Percentiles rank a stretch among this genome's conserved stretches.
Evolutionary conservation across 1,284 basidiomycete genomes (phyloP).

Genomic region (Bjerkandera adusta): DNA sequence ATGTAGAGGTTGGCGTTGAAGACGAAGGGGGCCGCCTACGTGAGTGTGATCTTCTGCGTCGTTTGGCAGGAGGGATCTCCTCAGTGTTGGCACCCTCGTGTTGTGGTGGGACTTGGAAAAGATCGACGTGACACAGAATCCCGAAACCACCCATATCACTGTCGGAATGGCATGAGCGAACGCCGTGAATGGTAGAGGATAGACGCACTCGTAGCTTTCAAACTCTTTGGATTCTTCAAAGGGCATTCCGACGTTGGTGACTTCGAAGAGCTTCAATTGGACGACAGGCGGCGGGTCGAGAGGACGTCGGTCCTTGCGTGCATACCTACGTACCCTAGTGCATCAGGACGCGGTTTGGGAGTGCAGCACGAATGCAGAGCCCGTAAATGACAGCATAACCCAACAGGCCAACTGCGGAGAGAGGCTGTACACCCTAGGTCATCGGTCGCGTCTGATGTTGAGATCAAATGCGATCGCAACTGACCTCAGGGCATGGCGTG

Average conservation of each 20-base stretch:
- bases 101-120: slow-evolving; percentile 48
- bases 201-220: slow-evolving; percentile 36
- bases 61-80: slow-evolving; percentile 4
- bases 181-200: background rate
- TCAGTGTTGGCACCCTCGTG: slow-evolving; percentile 12
- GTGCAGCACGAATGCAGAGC: background rate
- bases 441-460: too few relatives aligned
- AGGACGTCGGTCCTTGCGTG: slow-evolving; percentile 37
- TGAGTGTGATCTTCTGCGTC: slow-evolving; percentile 11
- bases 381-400: background rate
- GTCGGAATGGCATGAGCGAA: slow-evolving; percentile 9
- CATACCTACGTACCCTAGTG: slow-evolving; percentile 28
- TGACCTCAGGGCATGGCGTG: too few relatives aligned
- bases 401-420: too few relatives aligned
- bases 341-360: background rate
- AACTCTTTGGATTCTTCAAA: slow-evolving; percentile 33
- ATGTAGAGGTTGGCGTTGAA: slow-evolving; percentile 9
- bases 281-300: slow-evolving; percentile 42
- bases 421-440: too few relatives aligned
- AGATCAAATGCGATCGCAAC: too few relatives aligned
- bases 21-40: slow-evolving; percentile 20
- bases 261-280: slow-evolving; percentile 29
- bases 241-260: slow-evolving; percentile 19
- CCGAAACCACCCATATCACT: slow-evolving; percentile 49
- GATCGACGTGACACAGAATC: slow-evolving; percentile 62